Conservation (phyloP, 352 stramenopile species). For the Phytopythium chamaehyphon region DNA sequence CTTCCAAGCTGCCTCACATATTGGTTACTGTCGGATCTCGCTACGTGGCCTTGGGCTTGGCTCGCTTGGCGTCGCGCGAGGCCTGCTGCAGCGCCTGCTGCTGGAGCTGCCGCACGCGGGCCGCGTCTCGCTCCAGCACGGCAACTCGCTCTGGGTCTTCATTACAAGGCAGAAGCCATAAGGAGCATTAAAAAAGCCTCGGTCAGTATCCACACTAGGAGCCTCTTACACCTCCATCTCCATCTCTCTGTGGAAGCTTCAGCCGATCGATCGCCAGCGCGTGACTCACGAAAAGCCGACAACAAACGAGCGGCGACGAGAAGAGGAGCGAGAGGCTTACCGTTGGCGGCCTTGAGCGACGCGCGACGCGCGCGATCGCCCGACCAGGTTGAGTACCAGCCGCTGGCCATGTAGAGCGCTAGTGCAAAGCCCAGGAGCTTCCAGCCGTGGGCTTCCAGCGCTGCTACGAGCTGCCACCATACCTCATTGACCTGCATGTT, state of each 20-base stretch:
- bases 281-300: constrained; percentile 22
- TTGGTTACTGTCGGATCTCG: too few species aligned
- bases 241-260: too few species aligned
- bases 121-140: constrained; percentile 49
- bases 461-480: constrained; percentile 20
- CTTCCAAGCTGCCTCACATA: too few species aligned
- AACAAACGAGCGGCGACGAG: too few species aligned
- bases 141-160: constrained; percentile 52
- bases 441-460: constrained; percentile 55
- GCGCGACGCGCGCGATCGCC: constrained; percentile 22
- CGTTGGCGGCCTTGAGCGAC: constrained; percentile 42
- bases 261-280: background rate
- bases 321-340: too few species aligned
- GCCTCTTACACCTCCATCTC: too few species aligned
- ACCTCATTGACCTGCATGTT: constrained; percentile 5
- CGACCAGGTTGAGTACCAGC: constrained; percentile 26
- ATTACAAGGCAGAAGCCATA: constrained; percentile 2
- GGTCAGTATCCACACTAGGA: too few species aligned
- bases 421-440: constrained; percentile 30
- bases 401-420: constrained; percentile 19
- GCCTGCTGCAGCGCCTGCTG: constrained; percentile 31
- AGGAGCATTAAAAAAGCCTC: constrained; percentile 5
- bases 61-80: background rate
- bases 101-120: constrained; percentile 51
- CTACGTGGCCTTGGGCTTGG: constrained; percentile 27